phyloP scores from a whole-genome alignment of 2,329 filamentous ascomycete species.

The Cercospora brassicicola region DNA sequence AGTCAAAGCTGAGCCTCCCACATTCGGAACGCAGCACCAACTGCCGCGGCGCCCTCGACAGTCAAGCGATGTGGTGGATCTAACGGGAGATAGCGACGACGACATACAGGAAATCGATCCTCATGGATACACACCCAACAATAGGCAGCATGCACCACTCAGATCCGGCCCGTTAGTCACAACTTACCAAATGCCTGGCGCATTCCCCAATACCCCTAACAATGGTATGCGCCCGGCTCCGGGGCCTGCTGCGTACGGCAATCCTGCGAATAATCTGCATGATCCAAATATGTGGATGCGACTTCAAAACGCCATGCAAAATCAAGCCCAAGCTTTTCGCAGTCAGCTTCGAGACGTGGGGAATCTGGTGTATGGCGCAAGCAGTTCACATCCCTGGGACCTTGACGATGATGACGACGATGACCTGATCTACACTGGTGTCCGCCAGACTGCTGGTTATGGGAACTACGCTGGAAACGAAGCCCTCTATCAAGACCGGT shows the following conservation, averaged over 20 bases:
- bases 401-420: slow-evolving; percentile 28
- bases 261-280: neutral
- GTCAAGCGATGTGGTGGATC: slow-evolving; percentile 32
- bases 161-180: neutral
- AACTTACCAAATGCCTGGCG: slow-evolving; percentile 28
- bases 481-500: slow-evolving; percentile 31
- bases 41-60: slow-evolving; percentile 21
- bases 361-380: slow-evolving; percentile 25
- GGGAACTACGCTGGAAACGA: slow-evolving; percentile 31
- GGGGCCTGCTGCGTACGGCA: neutral
- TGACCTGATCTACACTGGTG: slow-evolving; percentile 30
- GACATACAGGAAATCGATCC: slow-evolving; percentile 33
- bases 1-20: slow-evolving; percentile 15
- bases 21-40: slow-evolving; percentile 13
- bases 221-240: neutral
- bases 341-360: slow-evolving; percentile 5
- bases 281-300: neutral
- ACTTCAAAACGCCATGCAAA: neutral
- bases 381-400: slow-evolving; percentile 10
- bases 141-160: slow-evolving; percentile 8
- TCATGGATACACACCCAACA: slow-evolving; percentile 28
- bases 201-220: slow-evolving; percentile 21
- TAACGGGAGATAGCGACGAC: slow-evolving; percentile 37
- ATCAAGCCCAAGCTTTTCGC: neutral
- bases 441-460: slow-evolving; percentile 22